Base-by-base conservation (phyloP, 2,329 filamentous ascomycete genomes). In the Bipolaris sorokiniana region DNA sequence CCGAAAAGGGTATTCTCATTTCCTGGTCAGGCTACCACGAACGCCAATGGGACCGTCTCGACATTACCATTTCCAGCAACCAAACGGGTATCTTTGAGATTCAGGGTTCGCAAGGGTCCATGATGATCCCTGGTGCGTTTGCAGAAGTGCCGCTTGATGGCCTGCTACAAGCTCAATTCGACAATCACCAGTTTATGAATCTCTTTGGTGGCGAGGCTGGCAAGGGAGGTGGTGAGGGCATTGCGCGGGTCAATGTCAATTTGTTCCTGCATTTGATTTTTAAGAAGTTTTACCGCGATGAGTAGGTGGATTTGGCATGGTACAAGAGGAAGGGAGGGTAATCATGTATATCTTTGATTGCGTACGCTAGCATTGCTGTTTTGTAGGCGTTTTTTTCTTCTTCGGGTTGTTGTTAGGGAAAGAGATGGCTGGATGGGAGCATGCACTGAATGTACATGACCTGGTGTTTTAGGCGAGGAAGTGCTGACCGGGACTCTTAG, bases 111-210 rank as follows among this genome's bases (percentile, higher is more conserved):
- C 89, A 90, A 52, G 93, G 95, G 18, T 91, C 91, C 74, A 96
- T 98, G 81, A 95, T 97, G 85, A 92, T 99, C 49, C 94, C 95
- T 0, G 95, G 95, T 4, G 95, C 93, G 6, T 96, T 90, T 72
- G 92, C 92, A 6, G 85, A 92, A 66, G 86, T 99, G 40, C 88
- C 93, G 28, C 89, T 99, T 70, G 95, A 99, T 74, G 94, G 97
- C 70, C 82, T 99, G 62, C 82, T 99, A 70, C 92, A 97, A 79
- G 94, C 95, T 49, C 96, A 99, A 78, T 99, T 97, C 76, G 95
- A 98, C 78, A 92, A 95, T 66, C 91, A 92, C 69, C 92, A 97
- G 79, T 97, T 96, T 76, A 93, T 98, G 86, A 92, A 91, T 71
- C 83, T 98, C 59, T 99, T 99, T 71, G 76, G 74, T 3, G 75